A percentile compares a stretch with the other conserved stretches of the same genome.
phyloP scores from a whole-genome alignment of 2,329 filamentous ascomycete genomes.

The Cladorrhinum sp. region DNA sequence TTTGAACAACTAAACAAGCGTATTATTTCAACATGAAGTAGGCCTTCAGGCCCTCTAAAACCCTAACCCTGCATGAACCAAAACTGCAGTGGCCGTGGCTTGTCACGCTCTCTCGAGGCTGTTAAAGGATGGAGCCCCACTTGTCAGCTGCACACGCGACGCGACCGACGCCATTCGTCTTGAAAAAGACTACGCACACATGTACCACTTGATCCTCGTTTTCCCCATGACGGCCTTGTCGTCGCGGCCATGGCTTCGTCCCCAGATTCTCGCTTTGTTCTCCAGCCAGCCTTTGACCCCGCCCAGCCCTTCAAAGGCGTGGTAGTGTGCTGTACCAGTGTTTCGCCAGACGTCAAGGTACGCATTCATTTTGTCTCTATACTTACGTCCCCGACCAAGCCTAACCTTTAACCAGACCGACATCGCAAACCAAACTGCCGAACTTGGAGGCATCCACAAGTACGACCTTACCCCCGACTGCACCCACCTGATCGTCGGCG shows the following conservation, averaged over 20 bases:
- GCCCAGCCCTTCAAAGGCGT: conserved; percentile 66
- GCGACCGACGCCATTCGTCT: conserved; percentile 9
- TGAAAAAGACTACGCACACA: no score
- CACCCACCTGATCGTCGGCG: conserved; percentile 89
- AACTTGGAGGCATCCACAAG: conserved; percentile 85
- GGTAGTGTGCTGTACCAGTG: conserved; percentile 83
- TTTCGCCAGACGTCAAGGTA: conserved; percentile 75
- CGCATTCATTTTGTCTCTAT: conserved; percentile 29
- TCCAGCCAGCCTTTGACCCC: conserved; percentile 44
- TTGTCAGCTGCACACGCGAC: conserved; percentile 23
- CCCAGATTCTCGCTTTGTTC: conserved; percentile 6
- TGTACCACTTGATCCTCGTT: no score
- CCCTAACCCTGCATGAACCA: no score
- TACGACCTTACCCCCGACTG: conserved; percentile 94
- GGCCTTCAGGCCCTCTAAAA: no score
- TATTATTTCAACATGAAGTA: no score
- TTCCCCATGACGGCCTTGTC: neutral
- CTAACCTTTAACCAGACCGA: conserved; percentile 40
- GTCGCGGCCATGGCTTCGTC: conserved; percentile 17
- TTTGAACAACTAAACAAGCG: no score
- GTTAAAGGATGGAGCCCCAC: conserved; percentile 4
- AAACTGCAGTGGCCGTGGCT: no score
- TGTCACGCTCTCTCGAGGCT: no score
- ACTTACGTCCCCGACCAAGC: conserved; percentile 4
- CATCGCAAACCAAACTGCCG: conserved; percentile 61